Percentiles rank a stretch among this genome's conserved stretches.
Evolutionary conservation across 164 flowering plant species (phyloP).

Genomic region (Vitis rupestris): DNA sequence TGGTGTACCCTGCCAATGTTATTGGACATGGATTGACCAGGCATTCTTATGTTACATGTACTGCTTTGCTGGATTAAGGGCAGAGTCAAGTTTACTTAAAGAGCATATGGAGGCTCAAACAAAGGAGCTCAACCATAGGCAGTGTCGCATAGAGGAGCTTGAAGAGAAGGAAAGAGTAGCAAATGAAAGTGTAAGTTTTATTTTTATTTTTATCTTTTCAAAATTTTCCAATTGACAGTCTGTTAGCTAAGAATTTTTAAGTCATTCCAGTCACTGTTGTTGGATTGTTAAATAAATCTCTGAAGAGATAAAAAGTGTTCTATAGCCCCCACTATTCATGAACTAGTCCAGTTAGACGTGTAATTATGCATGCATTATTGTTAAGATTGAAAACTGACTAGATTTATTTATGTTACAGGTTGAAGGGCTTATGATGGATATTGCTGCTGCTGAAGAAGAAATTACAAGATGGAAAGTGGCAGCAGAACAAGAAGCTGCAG

Average conservation of each 20-base stretch:
- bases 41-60: conserved; percentile 10
- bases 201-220: neutral
- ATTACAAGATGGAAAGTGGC: conserved; percentile 93
- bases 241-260: too few relatives aligned
- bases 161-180: conserved; percentile 89
- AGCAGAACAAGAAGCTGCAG: conserved; percentile 97
- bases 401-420: conserved; percentile 38
- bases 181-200: conserved; percentile 63
- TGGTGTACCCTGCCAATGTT: neutral
- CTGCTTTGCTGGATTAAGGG: conserved; percentile 60
- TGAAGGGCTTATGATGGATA: conserved; percentile 96
- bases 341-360: neutral
- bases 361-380: neutral
- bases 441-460: conserved; percentile 95
- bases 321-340: neutral
- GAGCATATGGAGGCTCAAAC: conserved; percentile 70
- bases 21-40: conserved; percentile 9
- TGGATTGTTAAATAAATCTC: neutral
- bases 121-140: conserved; percentile 71
- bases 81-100: conserved; percentile 73
- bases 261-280: neutral
- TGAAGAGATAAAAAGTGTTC: neutral
- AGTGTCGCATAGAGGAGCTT: conserved; percentile 64
- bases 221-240: neutral
- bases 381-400: neutral